Base-by-base conservation (phyloP, 805 yeast genomes). In the Metschnikowia arizonensis region DNA sequence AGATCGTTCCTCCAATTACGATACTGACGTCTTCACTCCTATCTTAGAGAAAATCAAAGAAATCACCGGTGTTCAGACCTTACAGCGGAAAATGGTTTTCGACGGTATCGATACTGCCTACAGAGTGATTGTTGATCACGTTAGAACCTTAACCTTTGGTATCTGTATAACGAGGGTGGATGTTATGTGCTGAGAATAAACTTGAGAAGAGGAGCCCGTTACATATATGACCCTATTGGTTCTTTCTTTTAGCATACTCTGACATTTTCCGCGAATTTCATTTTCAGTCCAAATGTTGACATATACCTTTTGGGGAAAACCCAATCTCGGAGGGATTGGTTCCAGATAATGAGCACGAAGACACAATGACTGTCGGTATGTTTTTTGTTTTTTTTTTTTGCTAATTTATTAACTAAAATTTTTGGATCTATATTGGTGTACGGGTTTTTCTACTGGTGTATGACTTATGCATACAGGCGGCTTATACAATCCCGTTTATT, bases 51-150 rank as follows among this genome's bases (percentile, higher is more conserved):
- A 78, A 64, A 93, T 93, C 58, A 88, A 88, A 69, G 96, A 88
- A 64, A 83, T 93, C 54, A 88, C 98, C 28, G 96, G 96, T 46
- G 95, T 83, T 44, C n/a, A 85, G 96, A 68, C 83, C 88, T 17
- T 93, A 93, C 71, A 69, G 83, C 31, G 99, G 99, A 56, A 85
- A 83, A 60, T 93, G 49, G 99, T 90, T 60, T 76, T 64, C 26
- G 98, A 93, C 62, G 98, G 97, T 64, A 80, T 93, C 53, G 99
- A 93, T 64, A 93, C 97, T 35, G 98, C 99, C 44, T 93, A 93
- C 74, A 82, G 99, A 67, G 98, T 93, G 35, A 79, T 93, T 56
- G 99, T 99, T 45, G 99, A 93, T 70, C 99, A 93, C 65, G 97
- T 93, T 29, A 84, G 99, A 70, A 93, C 99, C 21, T 77, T 93